Base-by-base conservation (phyloP, 805 yeast species). In the Saturnispora dispora region DNA sequence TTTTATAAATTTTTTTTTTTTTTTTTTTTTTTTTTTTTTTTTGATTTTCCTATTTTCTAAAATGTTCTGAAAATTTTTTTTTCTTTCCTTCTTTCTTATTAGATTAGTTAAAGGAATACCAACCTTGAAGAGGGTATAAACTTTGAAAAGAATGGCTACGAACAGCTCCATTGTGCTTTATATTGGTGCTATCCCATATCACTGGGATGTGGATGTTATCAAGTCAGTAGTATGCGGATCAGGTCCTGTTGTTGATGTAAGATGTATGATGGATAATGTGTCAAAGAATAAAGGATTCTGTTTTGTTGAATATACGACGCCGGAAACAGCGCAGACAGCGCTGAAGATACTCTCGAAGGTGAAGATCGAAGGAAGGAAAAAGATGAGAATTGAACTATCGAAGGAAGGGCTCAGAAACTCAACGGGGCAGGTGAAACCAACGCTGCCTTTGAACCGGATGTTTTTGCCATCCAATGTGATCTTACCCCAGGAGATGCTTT, bases 211-310 rank as follows among this genome's bases (percentile, higher is more conserved):
- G 51, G 78, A 77, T 47, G 77, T 75, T 15, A 70, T 85, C 35
- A 77, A 80, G 49, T 77, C 81, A 28, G 77, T 85, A 10, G 82
- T 84, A 23, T 81, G 85, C 50, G 90, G 90, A 1, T 74, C 85
- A 9, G 93, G 93, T 1, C 76, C 78, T 3, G 78, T 85, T 25
- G 80, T 81, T 15, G 87, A 82, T 55, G 83, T 84, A 8, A 73
- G 87, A 57, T 64, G 83, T 65, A 74, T 83, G 67, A 74, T 71
- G 73, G 79, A 79, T 61, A 71, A 72, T 60, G 76, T 75, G 10
- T 79, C 82, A 10, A 76, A 77, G 55, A 78, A 79, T 59, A 82
- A 81, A 60, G 85, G 85, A n/a, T 82, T 75, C 58, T 78, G 84
- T 52, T 82, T 82, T 59, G 76, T 82, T 28, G 87, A 82, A 63